These are phyloP conservation scores for Biscutella laevigata DNA, from an alignment of 441 rosid species.

Conservation along the genomic window DNA sequence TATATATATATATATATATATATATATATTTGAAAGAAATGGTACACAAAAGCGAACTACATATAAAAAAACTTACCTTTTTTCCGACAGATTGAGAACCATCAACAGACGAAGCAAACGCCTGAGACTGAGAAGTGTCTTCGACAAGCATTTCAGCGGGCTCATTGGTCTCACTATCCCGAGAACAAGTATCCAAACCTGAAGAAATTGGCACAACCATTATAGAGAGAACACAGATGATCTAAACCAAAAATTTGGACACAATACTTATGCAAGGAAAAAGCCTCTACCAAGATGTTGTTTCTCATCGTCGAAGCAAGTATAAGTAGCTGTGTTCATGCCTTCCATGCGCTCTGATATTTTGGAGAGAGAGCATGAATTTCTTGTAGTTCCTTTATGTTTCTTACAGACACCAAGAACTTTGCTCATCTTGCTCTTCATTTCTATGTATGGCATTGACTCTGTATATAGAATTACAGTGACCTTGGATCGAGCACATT, in stretches of 20 bases:
- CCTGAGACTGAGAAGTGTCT: slow-evolving; percentile 19
- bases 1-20: too few species aligned
- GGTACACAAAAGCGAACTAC: not conserved
- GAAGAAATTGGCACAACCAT: slow-evolving; percentile 7
- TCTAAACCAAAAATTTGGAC: slow-evolving; percentile 25
- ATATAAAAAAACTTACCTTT: slow-evolving; percentile 10
- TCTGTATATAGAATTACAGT: slow-evolving; percentile 5
- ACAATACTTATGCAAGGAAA: slow-evolving; percentile 19
- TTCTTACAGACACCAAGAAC: slow-evolving; percentile 30
- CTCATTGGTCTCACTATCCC: slow-evolving; percentile 21
- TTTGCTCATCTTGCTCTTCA: slow-evolving; percentile 30
- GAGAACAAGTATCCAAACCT: slow-evolving; percentile 20
- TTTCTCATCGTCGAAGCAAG: slow-evolving; percentile 33
- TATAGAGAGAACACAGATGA: slow-evolving; percentile 9
- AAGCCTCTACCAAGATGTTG: slow-evolving; percentile 14
- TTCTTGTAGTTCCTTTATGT: slow-evolving; percentile 20
- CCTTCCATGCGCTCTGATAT: slow-evolving; percentile 36
- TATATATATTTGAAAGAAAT: not conserved
- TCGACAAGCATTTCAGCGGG: slow-evolving; percentile 24
- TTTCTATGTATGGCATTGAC: slow-evolving; percentile 32
- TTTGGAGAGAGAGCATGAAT: slow-evolving; percentile 23
- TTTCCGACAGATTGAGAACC: slow-evolving; percentile 16
- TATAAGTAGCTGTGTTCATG: slow-evolving; percentile 19
- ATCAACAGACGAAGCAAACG: slow-evolving; percentile 12
- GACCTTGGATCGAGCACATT: slow-evolving; percentile 9